Base-by-base conservation (phyloP, 2,329 filamentous ascomycete species). In the Pestalotiopsis sp. region DNA sequence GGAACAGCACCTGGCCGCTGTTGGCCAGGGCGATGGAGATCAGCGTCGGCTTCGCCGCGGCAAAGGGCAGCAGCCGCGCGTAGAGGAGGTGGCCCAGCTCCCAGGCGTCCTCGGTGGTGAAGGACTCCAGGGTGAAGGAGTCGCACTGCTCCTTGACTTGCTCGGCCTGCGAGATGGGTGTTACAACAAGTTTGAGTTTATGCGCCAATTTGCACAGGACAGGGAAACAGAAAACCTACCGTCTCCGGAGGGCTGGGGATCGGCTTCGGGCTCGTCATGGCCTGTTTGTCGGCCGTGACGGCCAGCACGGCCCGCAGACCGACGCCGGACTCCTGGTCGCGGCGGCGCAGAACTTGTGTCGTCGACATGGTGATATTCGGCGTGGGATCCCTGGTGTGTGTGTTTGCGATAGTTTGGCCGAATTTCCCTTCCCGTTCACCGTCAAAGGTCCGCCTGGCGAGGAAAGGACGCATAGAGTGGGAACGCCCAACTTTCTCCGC, bases 21-120 rank as follows among this genome's bases (percentile, higher is more conserved):
- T 87, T 86, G 68, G 88, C 83, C n/a, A 90, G 84, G 39, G 86
- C 82, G 79, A 93, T 92, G 75, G 88, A 88, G 75, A 93, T 87
- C 41, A 92, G 81, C 25, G 85, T 84, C 0, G 90, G 85, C 60
- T 85, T 84, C 14, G 70, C 66, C 9, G 73, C 45, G 7, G 84
- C 75, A 68, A 88, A 83, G 5, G 85, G 83, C 38, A 87, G 80
- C 7, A 93, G 86, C n/a, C 90, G 86, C 52, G 85, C 86, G 73
- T 90, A 87, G 31, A 93, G 85, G 23, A 90, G 85, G 71, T 86
- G 86, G 69, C 91, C 91, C 4, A 93, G 85, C 41, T 86, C 83
- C 83, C 88, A 91, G 65, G 91, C 91, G 73, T 91, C 90, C 27
- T 86, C 81, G 67, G 85, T 82, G 2, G 90, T 92, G 80, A 93